These are phyloP conservation scores for Zea luxurians DNA, from an alignment of 176 grass and related monocot genomes.

Conservation along the genomic window DNA sequence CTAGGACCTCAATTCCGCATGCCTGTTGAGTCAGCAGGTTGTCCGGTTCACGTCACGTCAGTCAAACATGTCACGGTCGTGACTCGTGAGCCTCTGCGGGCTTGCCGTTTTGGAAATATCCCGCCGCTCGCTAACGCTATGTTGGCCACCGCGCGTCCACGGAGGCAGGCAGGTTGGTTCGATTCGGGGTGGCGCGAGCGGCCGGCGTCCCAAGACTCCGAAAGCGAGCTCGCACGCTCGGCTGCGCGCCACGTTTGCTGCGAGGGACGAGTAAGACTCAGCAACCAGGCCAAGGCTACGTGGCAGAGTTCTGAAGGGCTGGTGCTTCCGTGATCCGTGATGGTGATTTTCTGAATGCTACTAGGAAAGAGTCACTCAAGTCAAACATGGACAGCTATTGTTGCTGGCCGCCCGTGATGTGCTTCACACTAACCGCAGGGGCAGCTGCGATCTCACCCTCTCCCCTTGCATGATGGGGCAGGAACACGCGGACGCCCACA, in stretches of 20 bases:
- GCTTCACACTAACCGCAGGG: too few species aligned
- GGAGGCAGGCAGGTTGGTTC: not conserved
- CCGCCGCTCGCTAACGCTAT: not conserved
- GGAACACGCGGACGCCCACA: too few species aligned
- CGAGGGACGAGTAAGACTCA: not conserved
- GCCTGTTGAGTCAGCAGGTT: slow-evolving; percentile 21
- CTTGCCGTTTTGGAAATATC: slow-evolving; percentile 23
- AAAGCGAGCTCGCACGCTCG: not conserved
- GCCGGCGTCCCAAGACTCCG: not conserved
- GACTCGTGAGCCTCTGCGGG: not conserved
- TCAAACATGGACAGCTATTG: too few species aligned
- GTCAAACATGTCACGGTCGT: not conserved
- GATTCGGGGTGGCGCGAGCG: slow-evolving; percentile 28
- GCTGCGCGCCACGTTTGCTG: slow-evolving; percentile 8
- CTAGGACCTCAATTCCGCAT: not conserved
- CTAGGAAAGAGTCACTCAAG: too few species aligned
- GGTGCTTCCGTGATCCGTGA: too few species aligned
- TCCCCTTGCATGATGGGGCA: too few species aligned
- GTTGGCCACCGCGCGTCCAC: not conserved
- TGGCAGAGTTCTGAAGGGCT: too few species aligned
- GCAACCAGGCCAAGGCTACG: too few species aligned
- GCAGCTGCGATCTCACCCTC: too few species aligned
- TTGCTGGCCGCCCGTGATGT: too few species aligned
- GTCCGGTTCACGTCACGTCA: not conserved
- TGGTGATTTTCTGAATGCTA: too few species aligned